These are phyloP conservation scores for Protomyces macrosporus DNA, from an alignment of 1,139 yeast genomes.

Conservation along the genomic window DNA sequence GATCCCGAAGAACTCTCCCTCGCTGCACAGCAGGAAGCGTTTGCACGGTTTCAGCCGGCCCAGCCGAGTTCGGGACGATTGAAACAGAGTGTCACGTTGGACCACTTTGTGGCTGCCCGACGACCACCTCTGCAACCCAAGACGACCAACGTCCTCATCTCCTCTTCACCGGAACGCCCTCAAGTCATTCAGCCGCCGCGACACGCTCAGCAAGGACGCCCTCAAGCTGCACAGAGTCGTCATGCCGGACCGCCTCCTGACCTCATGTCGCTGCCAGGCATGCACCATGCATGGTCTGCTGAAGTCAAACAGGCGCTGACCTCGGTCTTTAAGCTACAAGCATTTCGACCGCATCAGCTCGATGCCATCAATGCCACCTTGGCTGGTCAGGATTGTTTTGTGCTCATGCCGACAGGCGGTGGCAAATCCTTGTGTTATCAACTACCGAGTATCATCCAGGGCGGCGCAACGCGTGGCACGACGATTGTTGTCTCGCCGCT, in stretches of 20 bases:
- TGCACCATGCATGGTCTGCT: constrained; percentile 51
- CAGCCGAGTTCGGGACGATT: not conserved
- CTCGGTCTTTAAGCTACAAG: constrained; percentile 55
- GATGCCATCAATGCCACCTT: constrained; percentile 83
- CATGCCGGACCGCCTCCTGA: not conserved
- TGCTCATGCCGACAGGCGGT: constrained; percentile 98
- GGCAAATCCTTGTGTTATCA: constrained; percentile 97
- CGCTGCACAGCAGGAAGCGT: not conserved
- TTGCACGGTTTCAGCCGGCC: not conserved
- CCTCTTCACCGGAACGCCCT: constrained; percentile 7
- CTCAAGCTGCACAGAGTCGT: not conserved
- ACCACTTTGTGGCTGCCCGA: not conserved
- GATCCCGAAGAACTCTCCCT: not conserved
- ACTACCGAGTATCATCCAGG: constrained; percentile 75
- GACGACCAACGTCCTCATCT: not conserved
- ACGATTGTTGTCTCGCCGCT: constrained; percentile 92
- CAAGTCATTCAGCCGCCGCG: not conserved
- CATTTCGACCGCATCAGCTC: constrained; percentile 76
- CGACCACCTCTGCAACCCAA: not conserved
- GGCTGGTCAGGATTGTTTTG: constrained; percentile 80
- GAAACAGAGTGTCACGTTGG: not conserved
- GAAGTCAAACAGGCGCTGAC: constrained; percentile 61
- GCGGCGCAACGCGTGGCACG: constrained; percentile 73
- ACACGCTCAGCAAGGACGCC: not conserved
- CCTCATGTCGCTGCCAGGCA: constrained; percentile 21